Evolutionary conservation across 106 monocot species (phyloP).

Genomic region (Narthecium ossifragum): DNA sequence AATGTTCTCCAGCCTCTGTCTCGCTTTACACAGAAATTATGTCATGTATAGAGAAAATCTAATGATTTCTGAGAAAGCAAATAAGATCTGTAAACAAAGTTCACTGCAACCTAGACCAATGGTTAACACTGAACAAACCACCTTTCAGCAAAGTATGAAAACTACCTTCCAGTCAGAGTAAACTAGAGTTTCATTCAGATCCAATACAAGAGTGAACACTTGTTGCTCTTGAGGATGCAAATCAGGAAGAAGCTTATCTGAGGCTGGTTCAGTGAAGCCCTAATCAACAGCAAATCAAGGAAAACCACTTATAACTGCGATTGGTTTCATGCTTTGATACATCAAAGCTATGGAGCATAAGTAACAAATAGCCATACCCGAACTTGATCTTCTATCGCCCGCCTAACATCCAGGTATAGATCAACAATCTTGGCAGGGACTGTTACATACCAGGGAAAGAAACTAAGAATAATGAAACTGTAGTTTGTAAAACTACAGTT

Average conservation of each 20-base stretch:
- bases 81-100: no score
- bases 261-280: slow-evolving; percentile 88
- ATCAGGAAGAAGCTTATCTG: slow-evolving; percentile 99
- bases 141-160: no score
- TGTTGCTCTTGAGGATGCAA: slow-evolving; percentile 93
- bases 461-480: background rate
- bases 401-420: slow-evolving; percentile 73
- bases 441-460: slow-evolving; percentile 28
- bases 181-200: slow-evolving; percentile 91
- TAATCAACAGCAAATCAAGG: slow-evolving; percentile 19
- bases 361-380: slow-evolving; percentile 36
- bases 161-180: slow-evolving; percentile 97
- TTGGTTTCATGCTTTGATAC: background rate
- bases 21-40: slow-evolving; percentile 55
- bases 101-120: no score
- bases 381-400: slow-evolving; percentile 68
- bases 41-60: no score
- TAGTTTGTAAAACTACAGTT: slow-evolving; percentile 7
- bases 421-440: slow-evolving; percentile 70
- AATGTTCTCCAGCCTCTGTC: slow-evolving; percentile 98
- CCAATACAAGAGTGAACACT: slow-evolving; percentile 92
- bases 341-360: background rate
- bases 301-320: slow-evolving; percentile 1
- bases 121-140: no score
- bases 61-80: no score